A percentile compares a stretch with the other conserved stretches of the same genome.
These are phyloP conservation scores for Pyrus pyrifolia DNA, from an alignment of 306 rosid species.

Conservation along the genomic window DNA sequence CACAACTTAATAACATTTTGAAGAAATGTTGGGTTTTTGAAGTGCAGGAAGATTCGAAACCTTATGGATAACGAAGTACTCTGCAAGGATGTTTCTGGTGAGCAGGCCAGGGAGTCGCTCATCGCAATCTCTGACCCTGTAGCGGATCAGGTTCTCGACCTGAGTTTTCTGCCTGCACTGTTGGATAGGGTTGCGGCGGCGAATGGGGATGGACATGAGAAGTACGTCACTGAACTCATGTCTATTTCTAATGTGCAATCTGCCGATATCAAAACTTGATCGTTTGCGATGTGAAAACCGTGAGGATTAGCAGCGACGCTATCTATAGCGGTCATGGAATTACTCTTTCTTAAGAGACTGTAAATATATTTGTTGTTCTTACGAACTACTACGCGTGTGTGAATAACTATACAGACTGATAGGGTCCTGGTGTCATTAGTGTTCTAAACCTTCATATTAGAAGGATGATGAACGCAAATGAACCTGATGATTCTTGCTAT, in stretches of 20 bases:
- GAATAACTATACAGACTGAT: background rate
- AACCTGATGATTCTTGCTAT: background rate
- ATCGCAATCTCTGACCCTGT: conserved; percentile 20
- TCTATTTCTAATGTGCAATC: conserved; percentile 13
- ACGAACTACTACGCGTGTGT: background rate
- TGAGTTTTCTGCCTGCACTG: background rate
- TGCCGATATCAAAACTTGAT: conserved; percentile 11
- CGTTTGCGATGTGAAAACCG: background rate
- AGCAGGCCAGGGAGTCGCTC: conserved; percentile 24
- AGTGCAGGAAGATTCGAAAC: conserved; percentile 18
- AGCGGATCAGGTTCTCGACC: conserved; percentile 9
- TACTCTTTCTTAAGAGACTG: background rate
- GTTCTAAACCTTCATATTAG: background rate
- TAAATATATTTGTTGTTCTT: background rate
- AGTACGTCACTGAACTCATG: conserved; percentile 24
- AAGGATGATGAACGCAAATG: background rate
- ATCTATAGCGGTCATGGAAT: background rate
- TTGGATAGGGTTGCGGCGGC: background rate
- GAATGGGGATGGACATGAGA: conserved; percentile 3
- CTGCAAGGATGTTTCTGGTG: conserved; percentile 7
- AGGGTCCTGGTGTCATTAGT: background rate
- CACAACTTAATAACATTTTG: background rate
- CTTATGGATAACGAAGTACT: conserved; percentile 25
- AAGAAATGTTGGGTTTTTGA: background rate
- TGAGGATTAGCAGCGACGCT: background rate